Conservation (phyloP, 768 basidiomycete genomes). For the Boletus subparvulus region DNA sequence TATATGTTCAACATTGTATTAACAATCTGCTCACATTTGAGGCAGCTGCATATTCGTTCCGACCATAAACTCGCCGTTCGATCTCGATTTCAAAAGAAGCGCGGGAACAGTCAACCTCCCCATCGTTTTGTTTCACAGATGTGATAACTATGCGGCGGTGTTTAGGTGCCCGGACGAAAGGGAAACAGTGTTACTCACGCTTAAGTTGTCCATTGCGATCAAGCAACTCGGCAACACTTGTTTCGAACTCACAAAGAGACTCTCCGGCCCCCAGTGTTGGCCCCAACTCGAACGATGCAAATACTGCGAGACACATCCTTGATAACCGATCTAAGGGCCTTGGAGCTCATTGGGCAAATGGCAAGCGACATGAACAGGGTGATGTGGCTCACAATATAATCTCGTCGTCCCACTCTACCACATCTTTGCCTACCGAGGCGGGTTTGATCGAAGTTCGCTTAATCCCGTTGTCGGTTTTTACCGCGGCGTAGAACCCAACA, state of each 20-base stretch:
- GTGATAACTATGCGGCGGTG: background rate
- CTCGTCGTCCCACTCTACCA: background rate
- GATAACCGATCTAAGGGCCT: background rate
- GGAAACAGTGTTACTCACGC: background rate
- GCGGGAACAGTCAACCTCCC: background rate
- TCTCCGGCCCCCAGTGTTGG: slow-evolving; percentile 8
- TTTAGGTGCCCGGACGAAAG: no score
- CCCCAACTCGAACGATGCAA: slow-evolving; percentile 8
- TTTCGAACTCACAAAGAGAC: background rate
- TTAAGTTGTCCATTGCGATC: background rate
- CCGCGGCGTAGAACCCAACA: background rate
- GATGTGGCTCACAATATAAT: background rate
- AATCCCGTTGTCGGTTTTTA: background rate
- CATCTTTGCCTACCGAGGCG: background rate
- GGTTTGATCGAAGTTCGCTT: background rate
- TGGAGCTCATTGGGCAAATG: background rate
- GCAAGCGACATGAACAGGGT: background rate
- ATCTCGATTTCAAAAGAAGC: background rate
- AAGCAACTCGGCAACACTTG: background rate
- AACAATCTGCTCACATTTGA: background rate
- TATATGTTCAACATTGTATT: background rate
- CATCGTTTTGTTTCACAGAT: background rate
- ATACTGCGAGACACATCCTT: background rate
- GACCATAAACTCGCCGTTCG: no score
- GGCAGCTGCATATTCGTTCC: no score